Evolutionary conservation across 116 monocot genomes (phyloP), one percentile per base, ranked within the genome.

Genomic region (Zostera marina): DNA sequence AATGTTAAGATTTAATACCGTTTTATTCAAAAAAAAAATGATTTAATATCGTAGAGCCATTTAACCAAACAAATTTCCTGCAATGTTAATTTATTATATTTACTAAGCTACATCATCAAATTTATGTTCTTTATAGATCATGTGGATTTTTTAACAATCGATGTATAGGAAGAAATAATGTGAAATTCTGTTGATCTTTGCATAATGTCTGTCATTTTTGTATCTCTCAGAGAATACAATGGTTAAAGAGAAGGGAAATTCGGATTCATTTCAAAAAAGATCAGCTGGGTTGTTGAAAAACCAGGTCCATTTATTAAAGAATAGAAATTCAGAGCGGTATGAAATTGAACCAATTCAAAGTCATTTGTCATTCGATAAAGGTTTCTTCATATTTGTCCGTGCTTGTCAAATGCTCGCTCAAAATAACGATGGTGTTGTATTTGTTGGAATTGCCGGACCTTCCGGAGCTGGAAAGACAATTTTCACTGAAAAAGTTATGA

Each of bases 311-410:
- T 63, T 98, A 62, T 61, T 76, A 19, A 98, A 81, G 62, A 80
- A 85, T 53, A 86, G 83, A 61, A 80, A 89, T 61, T 60, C 65
- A 46, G 64, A 67, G 55, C 82, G 83, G 39, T 86, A 79, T 44
- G 98, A 98, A 60, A 90, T 98, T 42, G 73, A 75, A 59, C 80
- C 74, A 49, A 86, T 98, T 42, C 80, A 74, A 56, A 86, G 81
- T 16, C 11, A 76, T 8, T 63, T 98, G 20, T 90, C 90, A 46
- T 98, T 90, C 66, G 98, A 98, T 44, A 98, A 98, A 65, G 98
- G 98, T 8, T 90, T 98, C 68, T 98, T 86, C 59, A 58, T 78
- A 24, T 75, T 86, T 25, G 73, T 86, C 38, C 85, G 81, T 56
- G 78, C 85, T 38, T 86, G 85, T 67, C 85, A 86, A 55, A 48